Evolutionary conservation across 148 eudicot genomes (phyloP).

Genomic region (Dysphania ambrosioides): DNA sequence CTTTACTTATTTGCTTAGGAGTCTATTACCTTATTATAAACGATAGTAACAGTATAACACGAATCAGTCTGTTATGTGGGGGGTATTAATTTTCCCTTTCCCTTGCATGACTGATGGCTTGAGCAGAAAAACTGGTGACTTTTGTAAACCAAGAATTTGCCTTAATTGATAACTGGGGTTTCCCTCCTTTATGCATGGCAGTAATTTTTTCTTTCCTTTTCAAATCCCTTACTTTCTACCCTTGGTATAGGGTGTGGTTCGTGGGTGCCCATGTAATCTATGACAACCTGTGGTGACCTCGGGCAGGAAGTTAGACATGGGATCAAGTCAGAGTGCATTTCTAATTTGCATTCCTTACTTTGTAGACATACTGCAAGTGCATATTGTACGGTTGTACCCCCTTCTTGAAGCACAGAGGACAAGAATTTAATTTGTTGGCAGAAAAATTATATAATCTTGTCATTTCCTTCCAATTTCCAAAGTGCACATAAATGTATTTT

Average conservation of each 20-base stretch:
- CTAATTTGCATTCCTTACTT: neutral
- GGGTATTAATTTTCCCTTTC: neutral
- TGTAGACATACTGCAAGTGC: constrained; percentile 13
- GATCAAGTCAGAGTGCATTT: constrained; percentile 5
- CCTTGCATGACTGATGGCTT: neutral
- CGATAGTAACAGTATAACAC: neutral
- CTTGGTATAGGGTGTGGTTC: constrained; percentile 1
- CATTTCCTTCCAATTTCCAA: constrained; percentile 6
- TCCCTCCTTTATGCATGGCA: neutral
- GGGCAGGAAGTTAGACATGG: neutral
- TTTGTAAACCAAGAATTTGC: neutral
- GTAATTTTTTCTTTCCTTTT: neutral
- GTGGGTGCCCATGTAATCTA: neutral
- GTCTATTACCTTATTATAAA: neutral
- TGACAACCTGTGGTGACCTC: neutral
- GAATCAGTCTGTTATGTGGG: constrained; percentile 1
- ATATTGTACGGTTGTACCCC: constrained; percentile 25
- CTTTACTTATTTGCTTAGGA: neutral
- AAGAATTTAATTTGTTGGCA: neutral
- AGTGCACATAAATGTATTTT: neutral
- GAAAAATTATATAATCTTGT: constrained; percentile 6
- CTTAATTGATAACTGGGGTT: neutral
- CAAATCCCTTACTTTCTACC: neutral
- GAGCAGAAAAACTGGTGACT: neutral
- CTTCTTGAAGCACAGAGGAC: constrained; percentile 6